Conservation (phyloP, 2,329 filamentous ascomycete species). For the Calonectria fujianensis region DNA sequence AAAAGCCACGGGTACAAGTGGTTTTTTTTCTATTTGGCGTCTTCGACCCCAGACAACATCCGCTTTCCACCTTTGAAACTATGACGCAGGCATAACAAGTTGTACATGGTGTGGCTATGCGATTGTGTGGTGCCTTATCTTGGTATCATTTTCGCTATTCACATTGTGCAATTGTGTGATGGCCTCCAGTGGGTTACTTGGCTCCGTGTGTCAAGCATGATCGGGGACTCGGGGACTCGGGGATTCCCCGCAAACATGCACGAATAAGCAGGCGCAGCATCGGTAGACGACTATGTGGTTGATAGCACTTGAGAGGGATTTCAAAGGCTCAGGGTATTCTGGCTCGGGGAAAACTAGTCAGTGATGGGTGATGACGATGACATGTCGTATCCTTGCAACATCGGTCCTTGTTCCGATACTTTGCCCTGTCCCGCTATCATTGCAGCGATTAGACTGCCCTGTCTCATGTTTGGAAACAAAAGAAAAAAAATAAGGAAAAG, state of each 20-base stretch:
- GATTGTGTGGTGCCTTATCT: neutral
- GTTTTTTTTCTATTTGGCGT: neutral
- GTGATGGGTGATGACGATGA: neutral
- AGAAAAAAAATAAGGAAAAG: neutral
- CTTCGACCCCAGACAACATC: neutral
- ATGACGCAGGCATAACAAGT: neutral
- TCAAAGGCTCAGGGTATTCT: neutral
- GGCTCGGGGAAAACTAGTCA: neutral
- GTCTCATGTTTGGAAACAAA: neutral
- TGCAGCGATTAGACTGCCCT: neutral
- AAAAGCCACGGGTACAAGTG: neutral
- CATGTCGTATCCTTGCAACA: slow-evolving; percentile 4
- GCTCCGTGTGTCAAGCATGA: neutral
- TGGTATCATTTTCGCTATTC: neutral
- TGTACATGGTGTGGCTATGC: neutral
- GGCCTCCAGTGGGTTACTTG: neutral
- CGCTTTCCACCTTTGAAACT: neutral
- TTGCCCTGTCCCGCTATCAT: neutral
- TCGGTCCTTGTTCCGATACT: neutral
- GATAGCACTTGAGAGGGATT: neutral
- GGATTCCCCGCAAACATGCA: neutral
- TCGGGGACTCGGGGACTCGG: neutral
- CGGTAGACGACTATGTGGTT: neutral
- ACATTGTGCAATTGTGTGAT: neutral
- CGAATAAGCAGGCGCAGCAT: neutral